phyloP scores from a whole-genome alignment of 306 rosid genomes.

The Prunus salicina region DNA sequence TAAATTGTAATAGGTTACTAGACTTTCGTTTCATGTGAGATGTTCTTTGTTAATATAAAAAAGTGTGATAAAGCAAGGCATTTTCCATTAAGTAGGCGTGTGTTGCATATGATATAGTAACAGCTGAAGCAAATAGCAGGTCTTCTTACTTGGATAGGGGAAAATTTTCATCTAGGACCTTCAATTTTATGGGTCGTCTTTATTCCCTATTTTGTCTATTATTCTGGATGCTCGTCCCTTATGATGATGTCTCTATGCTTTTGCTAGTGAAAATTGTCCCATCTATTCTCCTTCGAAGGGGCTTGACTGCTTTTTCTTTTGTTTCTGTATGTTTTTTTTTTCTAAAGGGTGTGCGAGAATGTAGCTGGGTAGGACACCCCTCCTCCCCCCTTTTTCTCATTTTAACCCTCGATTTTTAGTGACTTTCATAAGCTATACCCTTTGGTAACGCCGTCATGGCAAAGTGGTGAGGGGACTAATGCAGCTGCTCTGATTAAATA shows the following conservation, averaged over 20 bases:
- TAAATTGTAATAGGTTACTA: not conserved
- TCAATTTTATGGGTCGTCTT: not conserved
- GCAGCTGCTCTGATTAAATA: conserved; percentile 5
- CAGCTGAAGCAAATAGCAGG: not conserved
- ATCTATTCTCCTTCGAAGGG: not conserved
- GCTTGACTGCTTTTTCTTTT: not conserved
- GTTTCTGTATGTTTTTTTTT: not conserved
- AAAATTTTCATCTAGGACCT: not conserved
- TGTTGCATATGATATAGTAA: not conserved
- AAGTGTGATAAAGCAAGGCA: not conserved
- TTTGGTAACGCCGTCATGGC: not conserved
- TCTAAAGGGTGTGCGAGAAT: not conserved
- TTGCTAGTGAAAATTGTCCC: not conserved
- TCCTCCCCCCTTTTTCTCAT: not conserved
- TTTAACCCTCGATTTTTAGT: not conserved
- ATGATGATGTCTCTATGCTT: not conserved
- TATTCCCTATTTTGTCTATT: not conserved
- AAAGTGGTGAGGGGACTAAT: not conserved
- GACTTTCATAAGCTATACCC: not conserved
- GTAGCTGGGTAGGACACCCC: not conserved
- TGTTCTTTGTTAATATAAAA: not conserved
- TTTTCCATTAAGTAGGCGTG: not conserved
- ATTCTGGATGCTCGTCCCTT: not conserved
- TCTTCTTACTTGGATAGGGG: not conserved
- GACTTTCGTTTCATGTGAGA: not conserved